Percentiles rank a stretch among this genome's conserved stretches.
Evolutionary conservation across 768 basidiomycete species (phyloP).

Genomic region (Phallus indusiatus): DNA sequence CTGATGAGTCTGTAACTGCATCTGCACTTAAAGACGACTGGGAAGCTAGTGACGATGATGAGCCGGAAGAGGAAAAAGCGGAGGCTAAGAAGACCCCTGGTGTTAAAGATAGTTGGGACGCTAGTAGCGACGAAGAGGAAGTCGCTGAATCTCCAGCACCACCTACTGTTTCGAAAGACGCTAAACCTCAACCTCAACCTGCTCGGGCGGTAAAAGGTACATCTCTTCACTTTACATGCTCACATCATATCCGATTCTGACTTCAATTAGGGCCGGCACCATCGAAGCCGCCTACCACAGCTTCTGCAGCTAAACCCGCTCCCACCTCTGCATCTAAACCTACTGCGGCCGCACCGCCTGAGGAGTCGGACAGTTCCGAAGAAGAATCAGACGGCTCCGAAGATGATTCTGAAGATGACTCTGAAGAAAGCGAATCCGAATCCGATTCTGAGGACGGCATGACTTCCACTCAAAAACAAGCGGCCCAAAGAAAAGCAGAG

Average conservation of each 20-base stretch:
- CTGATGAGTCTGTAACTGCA: constrained; percentile 11
- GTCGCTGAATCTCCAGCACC: constrained; percentile 21
- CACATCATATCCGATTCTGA: no score
- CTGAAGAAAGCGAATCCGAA: constrained; percentile 18
- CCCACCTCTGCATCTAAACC: constrained; percentile 21
- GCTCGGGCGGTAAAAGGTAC: no score
- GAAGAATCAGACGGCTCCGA: constrained; percentile 14
- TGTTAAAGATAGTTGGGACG: constrained; percentile 55
- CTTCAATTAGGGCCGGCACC: neutral
- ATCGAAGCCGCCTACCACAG: constrained; percentile 6
- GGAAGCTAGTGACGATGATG: constrained; percentile 25
- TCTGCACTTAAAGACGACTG: constrained; percentile 36
- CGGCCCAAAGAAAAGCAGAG: constrained; percentile 67
- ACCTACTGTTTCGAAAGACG: neutral
- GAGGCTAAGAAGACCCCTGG: constrained; percentile 16
- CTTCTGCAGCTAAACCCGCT: constrained; percentile 20
- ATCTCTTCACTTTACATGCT: no score
- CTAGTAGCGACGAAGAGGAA: constrained; percentile 47
- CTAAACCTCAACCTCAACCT: neutral
- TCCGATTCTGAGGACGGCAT: constrained; percentile 49
- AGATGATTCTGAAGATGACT: constrained; percentile 39
- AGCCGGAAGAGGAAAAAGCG: constrained; percentile 21
- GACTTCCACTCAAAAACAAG: constrained; percentile 56
- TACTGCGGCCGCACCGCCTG: constrained; percentile 17
- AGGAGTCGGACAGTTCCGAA: constrained; percentile 20